Evolutionary conservation across 1,284 basidiomycete genomes (phyloP), one percentile per base, ranked within the genome.

Genomic region (Marasmius tenuissimus): DNA sequence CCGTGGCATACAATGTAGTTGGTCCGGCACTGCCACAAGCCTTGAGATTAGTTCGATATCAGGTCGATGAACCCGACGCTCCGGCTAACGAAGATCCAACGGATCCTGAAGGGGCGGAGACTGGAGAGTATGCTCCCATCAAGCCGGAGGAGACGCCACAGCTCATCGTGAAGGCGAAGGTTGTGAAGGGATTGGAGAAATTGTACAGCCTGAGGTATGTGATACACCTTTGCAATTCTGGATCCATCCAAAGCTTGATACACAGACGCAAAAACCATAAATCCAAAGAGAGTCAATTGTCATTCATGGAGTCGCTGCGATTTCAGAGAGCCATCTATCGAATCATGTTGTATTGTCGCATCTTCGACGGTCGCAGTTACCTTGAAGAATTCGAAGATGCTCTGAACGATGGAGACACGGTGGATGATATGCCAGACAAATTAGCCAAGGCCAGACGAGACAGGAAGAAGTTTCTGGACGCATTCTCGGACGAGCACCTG

Each of bases 151-250:
- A 63, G 27, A 54, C 54, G 33, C 48, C 55, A 7, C 34, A 51
- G 0, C 63, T 78, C 20, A 62, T 66, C 4, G 10, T 47, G 1
- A 67, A 71, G 53, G 71, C 70, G 6, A 18, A 61, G 0, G 63
- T 70, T 4, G 66, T 74, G 11, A 60, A 20, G 8, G 59, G 58
- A 5, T 50, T 78, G 2, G 76, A 78, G 58, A 65, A 69, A 2
- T 52, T 76, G 5, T 80, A 74, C 59, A 79, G 78, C 58, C 65
- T 71, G 63, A 75, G 74, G 78, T 78, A 9, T 16, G 35, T 22
- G 14, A 6, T n/a, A 12, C n/a, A 22, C 16, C 9, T 16, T 10
- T 18, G 12, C 10, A 18, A 37, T 4, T 18, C n/a, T 10, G 10
- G 3, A 39, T 45, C 10, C 4, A 1, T 18, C 53, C 22, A 33